Evolutionary conservation across 306 rosid species (phyloP), one percentile per base, ranked within the genome.

Genomic region (Canavalia ensiformis): DNA sequence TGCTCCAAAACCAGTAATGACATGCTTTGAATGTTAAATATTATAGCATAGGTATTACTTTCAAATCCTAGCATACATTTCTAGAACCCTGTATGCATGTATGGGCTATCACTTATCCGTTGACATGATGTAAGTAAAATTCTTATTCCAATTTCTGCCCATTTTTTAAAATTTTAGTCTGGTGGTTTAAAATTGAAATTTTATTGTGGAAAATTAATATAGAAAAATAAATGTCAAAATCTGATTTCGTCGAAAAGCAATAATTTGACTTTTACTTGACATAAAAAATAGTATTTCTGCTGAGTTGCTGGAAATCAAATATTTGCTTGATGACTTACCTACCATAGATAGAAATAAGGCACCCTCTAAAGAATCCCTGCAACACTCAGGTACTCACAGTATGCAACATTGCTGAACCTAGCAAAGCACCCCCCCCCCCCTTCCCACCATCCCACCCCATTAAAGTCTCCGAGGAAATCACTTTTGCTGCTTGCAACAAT

Each of bases 391-490:
- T 28, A 5, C 62, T 6, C 62, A 56, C 8, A 54, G 51, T 28
- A n/a, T 8, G 63, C 45, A 37, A 50, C 34, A n/a, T 51, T 8
- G 4, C 59, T 5, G 33, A 71, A 31, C n/a, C 60, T 13, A 13
- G 8, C 0, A 30, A 69, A 69, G 18, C 31, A 46, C 29, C 70
- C 12, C 0, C 29, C 70, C 12, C 0, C 4, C 41, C 4, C 41
- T 37, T 37, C 41, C 41, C 41, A 37, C 3, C 41, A 2, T 37
- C 41, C 70, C 37, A 2, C 8, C 37, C 37, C 6, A 28, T 29
- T 57, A 29, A 7, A 29, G 37, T 29, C 37, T 42, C 4, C 68
- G 34, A 73, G 60, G 77, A 79, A 72, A 77, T 37, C 79, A 51
- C 79, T 70, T 42, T 35, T 39, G 41, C 41, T 37, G 4, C 41